Evolutionary conservation across 306 rosid species (phyloP).

Genomic region (Cucumis cinereus): DNA sequence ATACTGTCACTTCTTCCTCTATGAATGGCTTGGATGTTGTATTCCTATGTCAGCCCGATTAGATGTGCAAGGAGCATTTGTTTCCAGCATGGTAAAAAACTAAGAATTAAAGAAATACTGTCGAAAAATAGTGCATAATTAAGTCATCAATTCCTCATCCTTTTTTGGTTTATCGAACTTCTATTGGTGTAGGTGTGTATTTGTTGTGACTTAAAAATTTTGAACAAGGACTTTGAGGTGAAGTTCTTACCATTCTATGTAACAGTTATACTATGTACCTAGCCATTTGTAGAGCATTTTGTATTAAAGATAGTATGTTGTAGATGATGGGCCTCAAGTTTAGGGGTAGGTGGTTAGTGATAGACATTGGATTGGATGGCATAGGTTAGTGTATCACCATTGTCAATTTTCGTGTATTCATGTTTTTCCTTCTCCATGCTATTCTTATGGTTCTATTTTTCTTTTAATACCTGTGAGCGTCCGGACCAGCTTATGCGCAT

Average conservation of each 20-base stretch:
- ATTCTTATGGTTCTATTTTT: neutral
- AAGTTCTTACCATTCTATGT: neutral
- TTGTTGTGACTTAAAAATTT: neutral
- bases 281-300: neutral
- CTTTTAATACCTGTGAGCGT: too few relatives aligned
- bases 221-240: neutral
- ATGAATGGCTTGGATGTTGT: neutral
- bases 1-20: neutral
- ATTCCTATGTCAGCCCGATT: neutral
- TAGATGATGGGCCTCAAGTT: neutral
- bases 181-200: neutral
- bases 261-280: neutral
- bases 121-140: neutral
- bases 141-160: neutral
- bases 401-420: neutral
- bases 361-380: neutral
- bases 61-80: neutral
- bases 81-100: neutral
- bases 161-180: neutral
- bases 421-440: neutral
- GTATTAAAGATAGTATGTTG: neutral
- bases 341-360: neutral
- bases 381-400: neutral
- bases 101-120: neutral
- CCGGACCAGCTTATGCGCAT: too few relatives aligned